phyloP scores from a whole-genome alignment of 163 green algal genomes.

The Chlorella variabilis region DNA sequence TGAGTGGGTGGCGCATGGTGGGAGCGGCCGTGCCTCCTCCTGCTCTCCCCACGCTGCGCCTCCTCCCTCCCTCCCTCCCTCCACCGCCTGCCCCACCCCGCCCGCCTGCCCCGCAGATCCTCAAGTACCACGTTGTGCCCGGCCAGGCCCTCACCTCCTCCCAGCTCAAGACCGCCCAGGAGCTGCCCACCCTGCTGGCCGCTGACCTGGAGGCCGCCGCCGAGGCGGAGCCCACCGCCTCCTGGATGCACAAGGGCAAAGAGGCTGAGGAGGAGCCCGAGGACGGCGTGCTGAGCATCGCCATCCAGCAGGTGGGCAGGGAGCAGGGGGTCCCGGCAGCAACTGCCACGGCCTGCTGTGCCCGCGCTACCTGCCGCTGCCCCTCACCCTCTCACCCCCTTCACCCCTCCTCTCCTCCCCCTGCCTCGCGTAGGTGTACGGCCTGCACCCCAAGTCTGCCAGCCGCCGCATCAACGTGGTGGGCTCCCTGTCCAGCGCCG shows the following conservation, averaged over 20 bases:
- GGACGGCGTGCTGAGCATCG: conserved; percentile 10
- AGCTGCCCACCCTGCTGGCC: conserved; percentile 33
- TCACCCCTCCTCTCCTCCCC: background rate
- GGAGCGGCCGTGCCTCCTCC: background rate
- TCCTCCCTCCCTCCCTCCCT: background rate
- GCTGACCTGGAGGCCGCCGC: conserved; percentile 13
- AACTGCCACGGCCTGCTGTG: background rate
- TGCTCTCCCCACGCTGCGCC: background rate
- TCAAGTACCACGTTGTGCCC: conserved; percentile 39
- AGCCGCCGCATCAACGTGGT: conserved; percentile 4
- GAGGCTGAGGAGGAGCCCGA: background rate
- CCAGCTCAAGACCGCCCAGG: conserved; percentile 15
- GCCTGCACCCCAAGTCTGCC: background rate
- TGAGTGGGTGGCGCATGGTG: background rate
- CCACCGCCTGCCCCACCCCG: background rate
- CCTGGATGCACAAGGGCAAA: conserved; percentile 3
- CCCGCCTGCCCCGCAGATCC: background rate
- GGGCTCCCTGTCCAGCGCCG: background rate
- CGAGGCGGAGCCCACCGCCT: background rate
- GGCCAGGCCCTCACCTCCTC: background rate
- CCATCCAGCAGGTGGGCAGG: background rate
- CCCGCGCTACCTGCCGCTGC: background rate
- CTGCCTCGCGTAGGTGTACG: background rate
- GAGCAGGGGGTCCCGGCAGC: too few species aligned
- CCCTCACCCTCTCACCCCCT: background rate